Evolutionary conservation across 139 green algal genomes (phyloP).

Genomic region (Microglena sp.): DNA sequence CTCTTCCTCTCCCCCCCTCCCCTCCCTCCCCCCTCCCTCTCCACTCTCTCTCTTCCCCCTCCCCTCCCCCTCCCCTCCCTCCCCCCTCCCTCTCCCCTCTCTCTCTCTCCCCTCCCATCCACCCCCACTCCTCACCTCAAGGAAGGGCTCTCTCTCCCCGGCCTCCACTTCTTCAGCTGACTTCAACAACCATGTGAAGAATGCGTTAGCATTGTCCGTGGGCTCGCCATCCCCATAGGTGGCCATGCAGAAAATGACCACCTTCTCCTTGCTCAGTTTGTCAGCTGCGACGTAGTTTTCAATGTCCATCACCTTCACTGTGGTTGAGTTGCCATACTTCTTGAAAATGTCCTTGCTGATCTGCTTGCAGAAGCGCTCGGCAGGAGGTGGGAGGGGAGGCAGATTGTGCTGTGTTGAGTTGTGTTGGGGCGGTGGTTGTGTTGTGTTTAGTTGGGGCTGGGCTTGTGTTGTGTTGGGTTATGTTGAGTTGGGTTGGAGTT

Average conservation of each 20-base stretch:
- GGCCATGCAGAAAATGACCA: slow-evolving; percentile 77
- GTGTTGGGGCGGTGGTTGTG: too few relatives aligned
- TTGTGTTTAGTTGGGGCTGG: too few relatives aligned
- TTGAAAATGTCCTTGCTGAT: slow-evolving; percentile 37
- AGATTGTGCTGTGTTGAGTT: too few relatives aligned
- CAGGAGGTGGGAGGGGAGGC: too few relatives aligned
- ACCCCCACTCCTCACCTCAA: slow-evolving; percentile 48
- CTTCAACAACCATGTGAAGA: slow-evolving; percentile 72
- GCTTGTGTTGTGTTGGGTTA: too few relatives aligned
- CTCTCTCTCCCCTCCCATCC: not conserved
- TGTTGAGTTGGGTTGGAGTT: too few relatives aligned
- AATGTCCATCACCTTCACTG: slow-evolving; percentile 59
- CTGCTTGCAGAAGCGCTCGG: slow-evolving; percentile 83
- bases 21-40: not conserved
- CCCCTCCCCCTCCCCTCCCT: too few relatives aligned
- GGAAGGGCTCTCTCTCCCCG: slow-evolving; percentile 27
- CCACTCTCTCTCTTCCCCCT: too few relatives aligned
- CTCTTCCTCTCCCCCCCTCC: too few relatives aligned
- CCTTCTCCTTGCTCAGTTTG: slow-evolving; percentile 52
- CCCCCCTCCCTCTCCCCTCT: too few relatives aligned
- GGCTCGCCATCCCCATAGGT: slow-evolving; percentile 97
- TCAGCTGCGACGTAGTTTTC: slow-evolving; percentile 47
- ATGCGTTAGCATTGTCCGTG: slow-evolving; percentile 80
- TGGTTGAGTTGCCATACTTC: slow-evolving; percentile 45
- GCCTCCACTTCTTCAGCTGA: slow-evolving; percentile 37